Base-by-base conservation (phyloP, 169 alveolate species). In the Plasmodium relictum region DNA sequence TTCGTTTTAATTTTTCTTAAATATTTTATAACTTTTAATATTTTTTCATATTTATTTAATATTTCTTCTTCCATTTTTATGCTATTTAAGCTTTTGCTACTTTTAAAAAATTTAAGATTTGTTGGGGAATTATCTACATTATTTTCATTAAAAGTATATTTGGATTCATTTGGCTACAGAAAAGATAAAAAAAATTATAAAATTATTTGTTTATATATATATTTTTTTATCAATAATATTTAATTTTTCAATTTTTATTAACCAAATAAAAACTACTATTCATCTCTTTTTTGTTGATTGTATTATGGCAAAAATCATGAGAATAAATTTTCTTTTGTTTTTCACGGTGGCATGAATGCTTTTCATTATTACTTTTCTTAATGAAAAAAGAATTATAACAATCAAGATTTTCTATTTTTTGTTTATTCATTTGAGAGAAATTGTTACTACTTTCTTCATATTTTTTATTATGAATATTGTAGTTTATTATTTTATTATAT, bases 21-120 rank as follows among this genome's bases (percentile, higher is more conserved):
- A 37, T 78, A 78, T 59, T 78, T 78, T 78, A 78, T 78, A 48
- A 78, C 65, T 65, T 78, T 78, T 42, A 78, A 63, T 65, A 78
- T 78, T 52, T 78, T 78, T 65, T 78, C 89, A 58, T 78, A 78
- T 78, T 78, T 78, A 41, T 78, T 65, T 52, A 78, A 59, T 52
- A 78, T 78, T 45, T 78, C 78, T 20, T 63, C 76, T 65, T 78
- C 89, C 45, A 24, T 69, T 50, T 78, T 78, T 78, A 42, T 50
- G 41, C 66, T 20, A 24, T 26, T 37, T 41, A 44, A 20, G 31
- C 50, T 48, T 14, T 45, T 26, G 48, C 62, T 20, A 5, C 18
- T 78, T 78, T 65, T 78, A n/a, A 50, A 22, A 26, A 48, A 63
- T 45, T 63, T 37, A n/a, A 65, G 14, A 5, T 24, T 45, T 70